Evolutionary conservation across 148 eudicot species (phyloP), one percentile per base, ranked within the genome.

Genomic region (Vaccinium macrocarpon): DNA sequence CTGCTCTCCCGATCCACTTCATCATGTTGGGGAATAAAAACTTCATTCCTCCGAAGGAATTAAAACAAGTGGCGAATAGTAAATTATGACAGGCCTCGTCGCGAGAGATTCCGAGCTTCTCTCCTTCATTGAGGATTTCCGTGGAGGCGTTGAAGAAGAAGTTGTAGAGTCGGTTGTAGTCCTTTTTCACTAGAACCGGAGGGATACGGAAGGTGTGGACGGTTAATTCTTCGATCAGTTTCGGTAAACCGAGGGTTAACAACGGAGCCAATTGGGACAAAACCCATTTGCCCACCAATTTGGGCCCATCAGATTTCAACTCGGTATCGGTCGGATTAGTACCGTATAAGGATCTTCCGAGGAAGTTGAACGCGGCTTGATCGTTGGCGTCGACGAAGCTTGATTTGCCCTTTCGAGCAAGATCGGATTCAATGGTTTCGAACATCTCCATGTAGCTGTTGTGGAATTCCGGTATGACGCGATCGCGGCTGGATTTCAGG

Each of bases 71-170:
- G 32, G 99, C 85, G 88, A 92, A 97, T 0, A 97, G 8, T 0
- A 97, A 61, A 46, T 97, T 97, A 50, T 97, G 99, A 52, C 94
- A 90, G 0, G 99, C 97, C 55, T 97, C 99, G 8, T 97, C 99
- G 7, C 91, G 87, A 0, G 95, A 90, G 49, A 97, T 81, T 0
- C 94, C 98, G 4, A 95, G 32, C 8, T 57, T 81, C 6, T 89
- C 92, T 0, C 97, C 98, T 59, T 93, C 94, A 2, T 92, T 92
- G 1, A 93, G 89, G 6, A 93, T 38, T 0, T 64, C 9, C 0
- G 72, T 5, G 0, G 94, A 88, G 12, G 88, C 88, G 2, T 79
- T 81, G 83, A 91, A 92, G 87, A 95, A 91, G 85, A 92, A 97
- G 14, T 93, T 84, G 88, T 93, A 97, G 9, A 97, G 84, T 32